A percentile compares a stretch with the other conserved stretches of the same genome.
These are phyloP conservation scores for Beauveria sp. DNA, from an alignment of 2,329 filamentous ascomycete species.

Conservation along the genomic window DNA sequence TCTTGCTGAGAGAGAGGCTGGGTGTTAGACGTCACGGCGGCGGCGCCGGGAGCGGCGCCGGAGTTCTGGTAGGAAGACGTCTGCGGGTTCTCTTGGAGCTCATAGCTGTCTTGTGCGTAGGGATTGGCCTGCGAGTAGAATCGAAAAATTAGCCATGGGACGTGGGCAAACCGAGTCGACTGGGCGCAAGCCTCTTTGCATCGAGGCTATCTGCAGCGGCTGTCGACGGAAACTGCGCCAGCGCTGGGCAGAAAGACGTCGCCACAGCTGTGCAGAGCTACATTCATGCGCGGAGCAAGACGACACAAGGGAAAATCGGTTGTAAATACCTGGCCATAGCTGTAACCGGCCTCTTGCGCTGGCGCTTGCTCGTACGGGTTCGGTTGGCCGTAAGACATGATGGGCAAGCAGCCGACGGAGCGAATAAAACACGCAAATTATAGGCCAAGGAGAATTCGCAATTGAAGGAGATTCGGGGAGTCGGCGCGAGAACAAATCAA, in stretches of 20 bases:
- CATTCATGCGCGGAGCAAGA: not conserved
- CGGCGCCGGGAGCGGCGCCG: not conserved
- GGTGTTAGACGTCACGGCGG: constrained; percentile 19
- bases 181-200: not conserved
- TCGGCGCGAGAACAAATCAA: not conserved
- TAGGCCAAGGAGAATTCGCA: not conserved
- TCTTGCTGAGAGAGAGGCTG: constrained; percentile 51
- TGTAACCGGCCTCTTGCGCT: constrained; percentile 38
- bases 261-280: not conserved
- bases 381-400: constrained; percentile 55
- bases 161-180: not conserved
- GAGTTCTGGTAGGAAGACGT: constrained; percentile 14
- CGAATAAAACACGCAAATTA: not conserved
- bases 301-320: not conserved
- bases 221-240: not conserved
- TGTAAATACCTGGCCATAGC: constrained; percentile 33
- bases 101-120: constrained; percentile 32
- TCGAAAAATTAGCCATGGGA: not conserved
- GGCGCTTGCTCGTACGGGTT: constrained; percentile 57
- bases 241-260: not conserved
- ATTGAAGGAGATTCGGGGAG: not conserved
- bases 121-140: constrained; percentile 19
- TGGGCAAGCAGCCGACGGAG: constrained; percentile 12
- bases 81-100: constrained; percentile 37
- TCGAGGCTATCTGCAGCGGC: not conserved